Conservation (phyloP, 139 green algal species). For the Mesotaenium endlicherianum region DNA sequence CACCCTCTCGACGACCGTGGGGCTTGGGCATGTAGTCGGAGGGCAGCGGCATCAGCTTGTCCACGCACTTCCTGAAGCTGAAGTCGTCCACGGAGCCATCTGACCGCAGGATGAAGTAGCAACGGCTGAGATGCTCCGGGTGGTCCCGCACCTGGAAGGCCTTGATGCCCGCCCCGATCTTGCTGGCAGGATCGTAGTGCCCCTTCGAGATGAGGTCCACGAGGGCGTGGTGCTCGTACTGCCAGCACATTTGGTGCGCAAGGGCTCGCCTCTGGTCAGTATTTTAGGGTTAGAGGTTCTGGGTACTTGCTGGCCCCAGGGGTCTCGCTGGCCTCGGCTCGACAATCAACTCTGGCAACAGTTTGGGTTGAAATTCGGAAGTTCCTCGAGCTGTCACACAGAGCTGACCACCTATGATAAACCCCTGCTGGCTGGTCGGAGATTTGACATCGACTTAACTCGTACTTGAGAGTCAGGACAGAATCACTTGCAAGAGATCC, state of each 20-base stretch:
- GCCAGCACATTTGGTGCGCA: no score
- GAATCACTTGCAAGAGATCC: no score
- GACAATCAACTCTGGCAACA: background rate
- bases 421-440: no score
- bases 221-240: slow-evolving; percentile 55
- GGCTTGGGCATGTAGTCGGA: slow-evolving; percentile 11
- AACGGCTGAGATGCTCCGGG: slow-evolving; percentile 39
- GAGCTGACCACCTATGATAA: no score
- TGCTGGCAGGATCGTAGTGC: slow-evolving; percentile 32
- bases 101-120: slow-evolving; percentile 47
- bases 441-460: no score
- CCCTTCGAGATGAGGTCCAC: slow-evolving; percentile 52
- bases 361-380: background rate
- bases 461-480: no score
- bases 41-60: slow-evolving; percentile 33
- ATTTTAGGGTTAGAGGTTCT: background rate
- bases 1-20: background rate
- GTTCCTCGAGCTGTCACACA: background rate
- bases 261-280: no score
- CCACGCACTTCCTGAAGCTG: slow-evolving; percentile 58
- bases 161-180: slow-evolving; percentile 30
- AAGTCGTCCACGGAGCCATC: slow-evolving; percentile 56
- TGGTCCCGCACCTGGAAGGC: slow-evolving; percentile 50
- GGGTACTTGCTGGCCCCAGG: background rate
- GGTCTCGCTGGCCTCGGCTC: background rate